phyloP scores from a whole-genome alignment of 345 rosid species.

The Syzygium aromaticum region DNA sequence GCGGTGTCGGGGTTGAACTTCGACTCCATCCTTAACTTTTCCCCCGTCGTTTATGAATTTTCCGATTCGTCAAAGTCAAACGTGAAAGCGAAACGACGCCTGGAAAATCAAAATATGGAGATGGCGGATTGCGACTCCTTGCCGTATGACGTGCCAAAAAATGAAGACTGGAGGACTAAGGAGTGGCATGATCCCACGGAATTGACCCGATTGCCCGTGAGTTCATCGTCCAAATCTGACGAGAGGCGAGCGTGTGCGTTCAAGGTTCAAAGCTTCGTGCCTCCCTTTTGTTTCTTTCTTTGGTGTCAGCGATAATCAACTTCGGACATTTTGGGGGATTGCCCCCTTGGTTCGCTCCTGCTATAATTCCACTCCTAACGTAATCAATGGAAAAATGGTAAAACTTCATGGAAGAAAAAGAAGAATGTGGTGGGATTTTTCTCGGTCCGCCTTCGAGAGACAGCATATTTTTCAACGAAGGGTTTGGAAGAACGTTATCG shows the following conservation, averaged over 20 bases:
- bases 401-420: neutral
- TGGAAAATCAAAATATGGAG: neutral
- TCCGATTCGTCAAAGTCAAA: neutral
- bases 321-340: neutral
- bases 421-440: neutral
- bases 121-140: neutral
- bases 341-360: neutral
- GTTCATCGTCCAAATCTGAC: neutral
- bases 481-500: neutral
- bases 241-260: neutral
- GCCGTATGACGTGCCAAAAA: neutral
- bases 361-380: neutral
- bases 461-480: neutral
- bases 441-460: neutral
- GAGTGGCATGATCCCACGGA: neutral
- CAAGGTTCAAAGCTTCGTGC: neutral
- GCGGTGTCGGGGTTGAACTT: neutral
- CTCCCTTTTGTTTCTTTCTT: neutral
- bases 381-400: neutral
- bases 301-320: neutral
- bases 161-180: neutral
- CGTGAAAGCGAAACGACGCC: neutral
- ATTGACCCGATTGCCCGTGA: neutral
- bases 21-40: neutral
- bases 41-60: neutral